A percentile compares a stretch with the other conserved stretches of the same genome.
Conservation (phyloP, 2,329 filamentous ascomycete genomes). For the Aspergillus fructus region DNA sequence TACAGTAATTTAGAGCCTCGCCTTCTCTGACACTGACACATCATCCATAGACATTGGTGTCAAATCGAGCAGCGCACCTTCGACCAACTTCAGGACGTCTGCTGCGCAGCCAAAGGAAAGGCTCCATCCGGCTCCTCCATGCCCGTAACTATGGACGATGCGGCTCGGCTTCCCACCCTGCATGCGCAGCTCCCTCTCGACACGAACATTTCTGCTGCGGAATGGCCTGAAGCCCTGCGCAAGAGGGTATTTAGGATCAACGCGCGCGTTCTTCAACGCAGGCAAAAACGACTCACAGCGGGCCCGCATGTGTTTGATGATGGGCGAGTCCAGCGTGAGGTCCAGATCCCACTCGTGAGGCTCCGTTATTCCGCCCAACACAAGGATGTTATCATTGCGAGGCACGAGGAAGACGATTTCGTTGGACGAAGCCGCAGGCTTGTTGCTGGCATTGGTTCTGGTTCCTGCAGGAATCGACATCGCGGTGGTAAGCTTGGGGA, state of each 20-base stretch:
- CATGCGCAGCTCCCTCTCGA: conserved; percentile 41
- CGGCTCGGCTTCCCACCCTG: neutral
- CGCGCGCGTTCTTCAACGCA: conserved; percentile 38
- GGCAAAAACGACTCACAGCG: conserved; percentile 47
- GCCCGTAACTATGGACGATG: conserved; percentile 1
- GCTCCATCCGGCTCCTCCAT: conserved; percentile 1
- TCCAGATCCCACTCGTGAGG: conserved; percentile 25
- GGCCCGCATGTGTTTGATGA: conserved; percentile 44
- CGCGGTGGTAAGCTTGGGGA: conserved; percentile 43
- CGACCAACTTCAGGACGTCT: neutral
- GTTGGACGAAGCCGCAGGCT: neutral
- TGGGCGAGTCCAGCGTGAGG: conserved; percentile 40
- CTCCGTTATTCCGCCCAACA: conserved; percentile 8
- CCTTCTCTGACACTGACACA: neutral
- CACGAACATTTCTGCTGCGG: conserved; percentile 41
- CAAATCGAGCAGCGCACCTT: conserved; percentile 25
- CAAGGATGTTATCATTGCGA: conserved; percentile 11
- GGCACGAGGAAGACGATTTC: conserved; percentile 15
- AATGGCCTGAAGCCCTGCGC: conserved; percentile 45
- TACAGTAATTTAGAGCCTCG: neutral
- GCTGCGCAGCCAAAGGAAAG: neutral
- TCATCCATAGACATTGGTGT: neutral
- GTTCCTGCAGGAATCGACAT: conserved; percentile 35
- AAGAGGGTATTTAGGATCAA: conserved; percentile 44
- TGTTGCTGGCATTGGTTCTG: neutral